Evolutionary conservation across 176 grass and related monocot species (phyloP), one percentile per base, ranked within the genome.

Genomic region (Poa pratensis): DNA sequence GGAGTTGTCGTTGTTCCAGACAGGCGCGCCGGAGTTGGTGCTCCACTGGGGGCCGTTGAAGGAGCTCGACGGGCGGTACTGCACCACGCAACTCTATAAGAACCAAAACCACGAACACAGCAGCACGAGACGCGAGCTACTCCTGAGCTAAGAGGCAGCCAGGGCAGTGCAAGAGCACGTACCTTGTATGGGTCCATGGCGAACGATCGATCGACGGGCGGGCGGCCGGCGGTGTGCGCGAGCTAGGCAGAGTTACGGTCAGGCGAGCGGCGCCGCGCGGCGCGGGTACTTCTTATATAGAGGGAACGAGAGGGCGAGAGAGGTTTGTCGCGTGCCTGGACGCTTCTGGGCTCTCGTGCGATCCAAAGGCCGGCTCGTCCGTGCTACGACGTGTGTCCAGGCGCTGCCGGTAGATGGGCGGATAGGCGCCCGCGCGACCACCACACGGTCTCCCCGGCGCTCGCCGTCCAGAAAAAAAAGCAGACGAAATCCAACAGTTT

Each of bases 121-220:
- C 2, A 45, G 19, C n/a, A 37, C 12, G 6, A 23, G 68, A 0
- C 0, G 35, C 0, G 26, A 73, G 74, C 19, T n/a, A n/a, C n/a
- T 15, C 8, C 16, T 16, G 4, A 13, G 42, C 37, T 2, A 26
- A 6, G 9, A 18, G 19, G 63, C 28, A 3, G 6, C 24, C 42
- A 42, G 12, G 76, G 48, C 30, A 45, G 17, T 0, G 6, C 5
- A 2, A 9, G 20, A 5, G 43, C 0, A 4, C 42, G 22, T 83
- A 98, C 95, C 93, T 95, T 93, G 91, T 98, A 95, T 1, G 93
- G 95, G 83, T 98, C 95, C 95, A 98, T 98, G 90, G 87, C 74
- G 62, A 24, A 16, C 7, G 77, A 32, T 9, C 77, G 54, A 13
- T 39, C 34, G 35, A 67, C 19, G 10, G 0, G 2, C 30, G 30